A percentile compares a stretch with the other conserved stretches of the same genome.
Evolutionary conservation across 169 alveolate species (phyloP).

Genomic region (Plasmodium coatneyi): DNA sequence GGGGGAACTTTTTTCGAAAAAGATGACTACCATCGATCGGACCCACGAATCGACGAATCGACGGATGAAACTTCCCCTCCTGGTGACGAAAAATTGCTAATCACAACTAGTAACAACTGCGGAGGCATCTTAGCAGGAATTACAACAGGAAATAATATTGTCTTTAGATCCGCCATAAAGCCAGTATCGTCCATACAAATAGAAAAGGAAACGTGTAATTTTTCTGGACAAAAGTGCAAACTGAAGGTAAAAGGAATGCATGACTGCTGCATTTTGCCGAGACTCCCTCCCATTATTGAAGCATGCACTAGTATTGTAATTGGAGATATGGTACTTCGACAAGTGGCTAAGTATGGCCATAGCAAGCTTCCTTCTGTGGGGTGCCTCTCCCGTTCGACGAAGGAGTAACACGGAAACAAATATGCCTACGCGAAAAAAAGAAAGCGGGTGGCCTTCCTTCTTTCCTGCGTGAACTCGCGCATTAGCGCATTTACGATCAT

Average conservation of each 20-base stretch:
- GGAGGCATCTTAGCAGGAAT: slow-evolving; percentile 58
- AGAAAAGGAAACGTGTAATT: slow-evolving; percentile 53
- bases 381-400: background rate
- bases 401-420: background rate
- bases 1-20: background rate
- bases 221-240: slow-evolving; percentile 8
- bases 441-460: background rate
- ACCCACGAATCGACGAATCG: background rate
- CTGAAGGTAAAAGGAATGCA: slow-evolving; percentile 36
- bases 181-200: slow-evolving; percentile 42
- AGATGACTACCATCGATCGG: background rate
- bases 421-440: background rate
- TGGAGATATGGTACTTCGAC: slow-evolving; percentile 44
- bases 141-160: slow-evolving; percentile 47
- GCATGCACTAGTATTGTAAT: slow-evolving; percentile 32
- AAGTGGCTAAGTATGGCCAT: slow-evolving; percentile 45
- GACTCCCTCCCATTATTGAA: slow-evolving; percentile 36
- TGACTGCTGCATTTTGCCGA: slow-evolving; percentile 37
- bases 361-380: slow-evolving; percentile 11
- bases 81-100: background rate
- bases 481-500: background rate
- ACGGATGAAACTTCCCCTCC: background rate
- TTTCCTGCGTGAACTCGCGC: background rate
- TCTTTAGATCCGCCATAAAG: slow-evolving; percentile 52
- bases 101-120: slow-evolving; percentile 45